Percentiles rank a stretch among this genome's conserved stretches.
Conservation (phyloP, 257 asterid species). For the Solanum megistacrolobum region DNA sequence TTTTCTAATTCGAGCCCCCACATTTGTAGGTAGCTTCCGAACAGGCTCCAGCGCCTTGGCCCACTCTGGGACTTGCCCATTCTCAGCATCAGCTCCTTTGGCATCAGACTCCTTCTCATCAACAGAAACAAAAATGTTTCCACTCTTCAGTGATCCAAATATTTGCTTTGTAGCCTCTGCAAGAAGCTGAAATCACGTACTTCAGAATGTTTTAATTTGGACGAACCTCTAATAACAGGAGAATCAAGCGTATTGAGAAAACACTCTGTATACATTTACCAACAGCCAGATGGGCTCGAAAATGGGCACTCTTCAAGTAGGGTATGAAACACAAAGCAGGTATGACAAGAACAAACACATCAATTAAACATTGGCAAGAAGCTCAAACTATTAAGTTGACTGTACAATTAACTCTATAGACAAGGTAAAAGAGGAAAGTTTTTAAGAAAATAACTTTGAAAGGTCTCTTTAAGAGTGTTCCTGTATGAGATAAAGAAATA, state of each 20-base stretch:
- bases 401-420: neutral
- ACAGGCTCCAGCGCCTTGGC: constrained; percentile 89
- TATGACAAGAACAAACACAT: neutral
- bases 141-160: constrained; percentile 55
- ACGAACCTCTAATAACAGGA: neutral
- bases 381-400: neutral
- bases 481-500: neutral
- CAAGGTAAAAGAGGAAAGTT: neutral
- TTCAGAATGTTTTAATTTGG: constrained; percentile 1
- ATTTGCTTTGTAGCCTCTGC: constrained; percentile 72
- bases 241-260: neutral
- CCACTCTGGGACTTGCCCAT: constrained; percentile 72
- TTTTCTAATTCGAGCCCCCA: constrained; percentile 81
- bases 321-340: neutral
- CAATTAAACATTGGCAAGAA: neutral
- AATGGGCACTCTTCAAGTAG: neutral
- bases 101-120: constrained; percentile 41
- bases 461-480: neutral
- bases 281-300: neutral
- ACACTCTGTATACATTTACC: neutral
- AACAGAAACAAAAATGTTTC: constrained; percentile 34
- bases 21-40: constrained; percentile 93
- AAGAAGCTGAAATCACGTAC: constrained; percentile 59
- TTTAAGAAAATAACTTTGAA: neutral
- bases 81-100: constrained; percentile 19